Evolutionary conservation across 2,329 filamentous ascomycete genomes (phyloP).

Genomic region (Allantophomopsis lycopodina): DNA sequence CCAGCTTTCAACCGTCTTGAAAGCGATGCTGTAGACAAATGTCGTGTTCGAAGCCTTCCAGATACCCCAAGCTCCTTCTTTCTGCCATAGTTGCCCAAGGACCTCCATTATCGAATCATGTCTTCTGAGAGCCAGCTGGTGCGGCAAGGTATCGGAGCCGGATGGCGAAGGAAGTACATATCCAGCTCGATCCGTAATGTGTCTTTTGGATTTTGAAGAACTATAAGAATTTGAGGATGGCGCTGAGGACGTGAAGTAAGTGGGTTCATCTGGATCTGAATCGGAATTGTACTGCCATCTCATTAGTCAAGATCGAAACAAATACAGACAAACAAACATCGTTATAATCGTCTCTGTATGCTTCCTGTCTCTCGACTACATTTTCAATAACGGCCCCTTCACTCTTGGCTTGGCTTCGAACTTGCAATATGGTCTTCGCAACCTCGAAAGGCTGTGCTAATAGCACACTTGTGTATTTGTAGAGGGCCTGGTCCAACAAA

Average conservation of each 20-base stretch:
- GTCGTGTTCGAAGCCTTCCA: conserved; percentile 92
- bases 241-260: conserved; percentile 63
- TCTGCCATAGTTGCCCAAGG: conserved; percentile 76
- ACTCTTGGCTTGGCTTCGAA: conserved; percentile 35
- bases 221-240: conserved; percentile 25
- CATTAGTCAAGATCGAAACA: conserved; percentile 1
- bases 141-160: conserved; percentile 24
- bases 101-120: conserved; percentile 77
- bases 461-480: conserved; percentile 82
- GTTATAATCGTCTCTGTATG: conserved; percentile 11
- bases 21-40: conserved; percentile 79
- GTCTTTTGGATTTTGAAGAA: conserved; percentile 22
- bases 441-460: conserved; percentile 95
- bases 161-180: conserved; percentile 20
- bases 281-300: conserved; percentile 33
- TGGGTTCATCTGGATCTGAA: conserved; percentile 63
- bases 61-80: conserved; percentile 79
- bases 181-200: conserved; percentile 13
- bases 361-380: conserved; percentile 6
- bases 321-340: conserved; percentile 8
- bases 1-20: conserved; percentile 84
- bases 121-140: conserved; percentile 59
- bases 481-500: conserved; percentile 71
- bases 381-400: conserved; percentile 8
- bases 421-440: conserved; percentile 84